Percentiles rank a stretch among this genome's conserved stretches.
Evolutionary conservation across 345 rosid species (phyloP).

Genomic region (Punica granatum): DNA sequence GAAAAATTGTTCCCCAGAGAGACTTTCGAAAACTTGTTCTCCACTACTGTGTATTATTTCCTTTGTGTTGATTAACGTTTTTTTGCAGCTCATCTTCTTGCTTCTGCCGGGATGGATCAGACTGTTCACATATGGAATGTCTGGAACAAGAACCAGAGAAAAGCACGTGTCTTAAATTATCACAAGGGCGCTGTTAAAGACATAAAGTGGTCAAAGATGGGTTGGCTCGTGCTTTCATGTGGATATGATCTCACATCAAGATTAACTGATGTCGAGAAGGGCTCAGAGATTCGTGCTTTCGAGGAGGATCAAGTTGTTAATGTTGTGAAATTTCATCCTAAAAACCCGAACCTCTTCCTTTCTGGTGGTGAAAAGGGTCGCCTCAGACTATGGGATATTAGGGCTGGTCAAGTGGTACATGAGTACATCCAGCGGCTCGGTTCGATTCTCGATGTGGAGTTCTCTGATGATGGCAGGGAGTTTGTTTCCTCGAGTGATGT

Average conservation of each 20-base stretch:
- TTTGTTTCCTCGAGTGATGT: constrained; percentile 83
- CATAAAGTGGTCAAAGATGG: constrained; percentile 60
- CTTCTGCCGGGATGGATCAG: constrained; percentile 82
- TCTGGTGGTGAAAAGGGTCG: constrained; percentile 74
- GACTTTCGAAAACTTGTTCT: not conserved
- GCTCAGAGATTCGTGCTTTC: constrained; percentile 45
- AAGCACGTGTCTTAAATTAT: constrained; percentile 32
- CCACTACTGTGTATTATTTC: not conserved
- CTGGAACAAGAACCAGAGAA: constrained; percentile 60
- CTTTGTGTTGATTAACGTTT: constrained; percentile 39
- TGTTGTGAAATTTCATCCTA: constrained; percentile 60
- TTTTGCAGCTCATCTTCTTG: constrained; percentile 86
- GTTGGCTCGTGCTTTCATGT: constrained; percentile 40
- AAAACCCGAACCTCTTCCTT: constrained; percentile 59
- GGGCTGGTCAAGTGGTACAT: constrained; percentile 47
- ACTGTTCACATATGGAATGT: constrained; percentile 67
- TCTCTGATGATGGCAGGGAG: constrained; percentile 46
- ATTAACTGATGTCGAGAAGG: constrained; percentile 70
- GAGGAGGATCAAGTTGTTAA: constrained; percentile 67
- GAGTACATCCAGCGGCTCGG: constrained; percentile 54
- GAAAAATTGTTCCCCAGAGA: not conserved
- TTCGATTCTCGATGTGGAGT: constrained; percentile 79
- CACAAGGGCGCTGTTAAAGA: constrained; percentile 39
- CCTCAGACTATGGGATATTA: constrained; percentile 76
- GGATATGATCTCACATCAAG: constrained; percentile 73